Evolutionary conservation across 2,329 filamentous ascomycete genomes (phyloP), one percentile per base, ranked within the genome.

Genomic region (Daldinia eschscholtzii): DNA sequence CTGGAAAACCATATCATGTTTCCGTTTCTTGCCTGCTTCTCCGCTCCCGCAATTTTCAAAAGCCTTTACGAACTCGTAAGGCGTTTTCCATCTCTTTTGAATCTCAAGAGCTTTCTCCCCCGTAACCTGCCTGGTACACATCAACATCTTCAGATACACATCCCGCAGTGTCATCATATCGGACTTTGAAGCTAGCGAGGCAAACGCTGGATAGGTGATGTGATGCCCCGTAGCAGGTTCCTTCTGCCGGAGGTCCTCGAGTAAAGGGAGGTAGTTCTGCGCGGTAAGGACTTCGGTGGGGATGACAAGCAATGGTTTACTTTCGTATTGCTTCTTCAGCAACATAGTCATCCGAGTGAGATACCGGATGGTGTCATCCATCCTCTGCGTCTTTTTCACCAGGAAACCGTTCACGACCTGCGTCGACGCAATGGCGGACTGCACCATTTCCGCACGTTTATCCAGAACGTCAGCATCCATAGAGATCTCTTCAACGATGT

Each of bases 361-460:
- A 76, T 95, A 96, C 46, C 85, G 86, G 71, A 95, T 92, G 0
- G 91, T 92, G 65, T 95, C 92, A 72, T 94, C 92, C 78, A 95
- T 86, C 73, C 89, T 92, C 57, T 85, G 83, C 1, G 92, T 95
- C 75, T 88, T 87, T 80, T 94, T 94, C 61, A 95, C 84, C 74
- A 94, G 94, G 76, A 90, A 94, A 44, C 90, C 91, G 75, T 93
- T 90, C 60, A 94, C 89, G 23, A 94, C 91, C 75, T 94, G 92
- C 5, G 91, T 93, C 10, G 89, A 91, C 7, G 91, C 91, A 56
- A 95, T 91, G 15, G 92, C 91, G 0, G 91, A 92, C 52, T 89
- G 84, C 3, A 95, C 86, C 26, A 88, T 84, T 65, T 93, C 91
- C 23, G 89, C 87, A 74, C 91, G 90, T 68, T 86, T 87, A 26